Evolutionary conservation across 768 basidiomycete species (phyloP), one percentile per base, ranked within the genome.

Genomic region (Mycena haematopus): DNA sequence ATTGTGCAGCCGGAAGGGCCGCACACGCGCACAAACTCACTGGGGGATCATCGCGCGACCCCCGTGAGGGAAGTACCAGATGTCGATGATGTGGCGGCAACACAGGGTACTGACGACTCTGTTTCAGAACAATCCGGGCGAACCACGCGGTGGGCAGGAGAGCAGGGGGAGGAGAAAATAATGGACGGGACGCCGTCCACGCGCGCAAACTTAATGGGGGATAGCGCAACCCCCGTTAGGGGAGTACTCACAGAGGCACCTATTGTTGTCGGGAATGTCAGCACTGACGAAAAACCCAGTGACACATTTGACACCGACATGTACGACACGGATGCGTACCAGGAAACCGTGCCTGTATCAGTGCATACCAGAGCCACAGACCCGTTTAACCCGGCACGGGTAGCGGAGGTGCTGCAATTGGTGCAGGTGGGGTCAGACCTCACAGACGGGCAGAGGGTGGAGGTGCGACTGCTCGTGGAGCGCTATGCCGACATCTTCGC

Each of bases 401-500:
- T 75, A 0, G 53, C 36, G 0, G 60, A 70, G 14, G 61, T 77
- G 0, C 21, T 72, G 19, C 25, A 21, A 13, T 50, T 69, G 49
- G 65, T 76, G 11, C 52, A 45, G 0, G 68, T 78, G 2, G 78
- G 78, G 0, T 8, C 15, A 0, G 77, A 81, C 52, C 49, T 82
- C 0, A 67, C 70, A 0, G 29, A 44, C 2, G 67, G 60, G 1
- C 65, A 83, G 52, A 52, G 62, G 3, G 15, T 13, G 2, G 17
- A 62, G 14, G 74, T 80, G 0, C 21, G 46, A 0, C 56, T 35
- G 0, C 50, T 80, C 2, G 33, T 82, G 0, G 38, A 7, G 0
- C 58, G 75, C 50, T 80, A 70, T 53, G 77, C 80, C 0, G 79
- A 82, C 62, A 66, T 72, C 27, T 83, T 80, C 57, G 77, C 78